These are phyloP conservation scores for Jaapia argillacea DNA, from an alignment of 768 basidiomycete species.

Conservation along the genomic window DNA sequence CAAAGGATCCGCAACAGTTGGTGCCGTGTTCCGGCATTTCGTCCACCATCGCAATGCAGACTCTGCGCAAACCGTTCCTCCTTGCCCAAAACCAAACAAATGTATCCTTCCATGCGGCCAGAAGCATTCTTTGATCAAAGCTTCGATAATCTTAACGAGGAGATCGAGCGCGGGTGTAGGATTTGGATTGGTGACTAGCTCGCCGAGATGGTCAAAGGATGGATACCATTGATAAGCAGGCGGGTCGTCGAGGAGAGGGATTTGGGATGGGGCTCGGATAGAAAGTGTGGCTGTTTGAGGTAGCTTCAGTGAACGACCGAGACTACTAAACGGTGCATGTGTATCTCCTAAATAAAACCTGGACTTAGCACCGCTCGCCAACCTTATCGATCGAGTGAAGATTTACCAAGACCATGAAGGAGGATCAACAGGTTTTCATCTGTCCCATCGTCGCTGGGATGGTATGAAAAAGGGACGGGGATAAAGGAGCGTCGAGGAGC, in stretches of 20 bases:
- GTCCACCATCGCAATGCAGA: conserved; percentile 50
- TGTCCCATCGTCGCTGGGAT: conserved; percentile 69
- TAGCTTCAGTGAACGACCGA: conserved; percentile 67
- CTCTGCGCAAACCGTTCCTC: conserved; percentile 71
- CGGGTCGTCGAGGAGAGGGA: conserved; percentile 74
- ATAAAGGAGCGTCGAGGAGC: conserved; percentile 35
- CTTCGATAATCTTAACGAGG: conserved; percentile 38
- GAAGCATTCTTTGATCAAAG: conserved; percentile 47
- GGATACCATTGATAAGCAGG: conserved; percentile 81
- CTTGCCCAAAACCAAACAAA: conserved; percentile 83
- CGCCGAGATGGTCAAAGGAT: conserved; percentile 75
- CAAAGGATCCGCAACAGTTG: too few species aligned
- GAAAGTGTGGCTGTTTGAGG: conserved; percentile 86
- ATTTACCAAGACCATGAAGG: conserved; percentile 76
- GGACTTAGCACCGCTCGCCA: background rate
- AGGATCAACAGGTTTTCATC: conserved; percentile 82
- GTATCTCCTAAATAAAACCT: conserved; percentile 67
- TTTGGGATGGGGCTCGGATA: conserved; percentile 57
- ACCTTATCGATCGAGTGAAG: background rate
- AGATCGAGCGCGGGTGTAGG: conserved; percentile 58
- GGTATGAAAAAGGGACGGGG: conserved; percentile 53
- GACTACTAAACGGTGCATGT: conserved; percentile 61
- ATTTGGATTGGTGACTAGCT: conserved; percentile 58
- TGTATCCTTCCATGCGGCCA: conserved; percentile 73
- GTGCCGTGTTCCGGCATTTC: conserved; percentile 17